Conservation (phyloP, 768 basidiomycete genomes). For the Naematelia aurantialba region DNA sequence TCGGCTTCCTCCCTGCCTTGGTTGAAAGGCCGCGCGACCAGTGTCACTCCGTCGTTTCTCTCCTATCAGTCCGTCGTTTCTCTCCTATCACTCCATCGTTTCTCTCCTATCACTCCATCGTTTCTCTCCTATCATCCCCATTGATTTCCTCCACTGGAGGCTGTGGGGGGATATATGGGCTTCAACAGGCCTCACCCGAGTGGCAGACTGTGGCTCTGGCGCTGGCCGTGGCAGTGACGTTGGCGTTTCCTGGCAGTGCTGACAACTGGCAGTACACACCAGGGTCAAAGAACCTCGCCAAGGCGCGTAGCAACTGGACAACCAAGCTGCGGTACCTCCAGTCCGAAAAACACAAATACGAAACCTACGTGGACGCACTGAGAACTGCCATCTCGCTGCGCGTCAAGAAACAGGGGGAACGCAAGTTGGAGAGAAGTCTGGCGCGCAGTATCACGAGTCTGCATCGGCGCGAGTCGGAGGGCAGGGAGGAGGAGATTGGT, state of each 20-base stretch:
- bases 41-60: background rate
- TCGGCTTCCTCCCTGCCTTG: background rate
- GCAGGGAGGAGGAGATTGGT: too few species aligned
- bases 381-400: slow-evolving; percentile 76
- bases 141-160: background rate
- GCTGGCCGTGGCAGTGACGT: background rate
- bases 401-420: slow-evolving; percentile 85
- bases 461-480: slow-evolving; percentile 19
- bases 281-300: slow-evolving; percentile 67
- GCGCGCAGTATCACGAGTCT: slow-evolving; percentile 21
- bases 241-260: background rate
- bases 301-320: slow-evolving; percentile 86
- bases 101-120: background rate
- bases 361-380: slow-evolving; percentile 88
- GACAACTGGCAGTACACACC: slow-evolving; percentile 64
- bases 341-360: slow-evolving; percentile 91
- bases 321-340: slow-evolving; percentile 83
- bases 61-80: background rate
- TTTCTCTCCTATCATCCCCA: background rate
- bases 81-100: background rate
- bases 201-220: background rate
- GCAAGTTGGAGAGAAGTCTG: slow-evolving; percentile 60
- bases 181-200: too few species aligned
- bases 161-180: too few species aligned
- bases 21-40: background rate